These are phyloP conservation scores for Lizonia empirigonia DNA, from an alignment of 2,329 filamentous ascomycete genomes.

Conservation along the genomic window DNA sequence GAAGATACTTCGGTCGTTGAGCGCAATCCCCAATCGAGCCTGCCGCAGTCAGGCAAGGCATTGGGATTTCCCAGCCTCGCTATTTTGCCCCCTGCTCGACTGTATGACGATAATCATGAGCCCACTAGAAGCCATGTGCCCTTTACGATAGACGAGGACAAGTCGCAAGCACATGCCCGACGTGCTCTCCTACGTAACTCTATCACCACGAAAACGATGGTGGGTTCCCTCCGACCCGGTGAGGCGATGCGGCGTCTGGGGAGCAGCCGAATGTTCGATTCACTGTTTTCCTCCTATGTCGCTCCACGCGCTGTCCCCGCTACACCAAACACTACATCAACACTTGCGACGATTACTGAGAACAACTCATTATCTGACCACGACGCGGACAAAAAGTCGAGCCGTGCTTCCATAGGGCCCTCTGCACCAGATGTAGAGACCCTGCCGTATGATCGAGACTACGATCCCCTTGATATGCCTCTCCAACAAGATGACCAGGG, in stretches of 20 bases:
- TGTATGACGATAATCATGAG: not conserved
- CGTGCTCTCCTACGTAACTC: not conserved
- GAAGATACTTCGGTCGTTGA: too few relatives aligned
- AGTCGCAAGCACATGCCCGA: not conserved
- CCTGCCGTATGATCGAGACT: not conserved
- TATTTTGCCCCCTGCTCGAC: not conserved
- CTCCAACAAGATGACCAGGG: too few relatives aligned
- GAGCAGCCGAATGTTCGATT: not conserved
- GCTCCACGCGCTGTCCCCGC: not conserved
- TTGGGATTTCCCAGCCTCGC: not conserved
- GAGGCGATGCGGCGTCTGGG: not conserved
- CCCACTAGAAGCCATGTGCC: not conserved
- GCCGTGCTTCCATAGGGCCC: not conserved
- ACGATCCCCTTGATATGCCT: too few relatives aligned
- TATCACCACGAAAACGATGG: not conserved
- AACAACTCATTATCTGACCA: not conserved
- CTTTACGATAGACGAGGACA: not conserved
- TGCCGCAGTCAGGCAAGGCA: not conserved
- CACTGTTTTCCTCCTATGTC: not conserved
- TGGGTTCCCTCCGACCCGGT: too few relatives aligned
- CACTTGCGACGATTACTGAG: not conserved
- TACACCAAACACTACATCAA: not conserved
- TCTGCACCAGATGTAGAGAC: not conserved
- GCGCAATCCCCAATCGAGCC: not conserved
- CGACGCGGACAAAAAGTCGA: not conserved